phyloP scores from a whole-genome alignment of 2,329 filamentous ascomycete genomes.

The Lachnellula arida region DNA sequence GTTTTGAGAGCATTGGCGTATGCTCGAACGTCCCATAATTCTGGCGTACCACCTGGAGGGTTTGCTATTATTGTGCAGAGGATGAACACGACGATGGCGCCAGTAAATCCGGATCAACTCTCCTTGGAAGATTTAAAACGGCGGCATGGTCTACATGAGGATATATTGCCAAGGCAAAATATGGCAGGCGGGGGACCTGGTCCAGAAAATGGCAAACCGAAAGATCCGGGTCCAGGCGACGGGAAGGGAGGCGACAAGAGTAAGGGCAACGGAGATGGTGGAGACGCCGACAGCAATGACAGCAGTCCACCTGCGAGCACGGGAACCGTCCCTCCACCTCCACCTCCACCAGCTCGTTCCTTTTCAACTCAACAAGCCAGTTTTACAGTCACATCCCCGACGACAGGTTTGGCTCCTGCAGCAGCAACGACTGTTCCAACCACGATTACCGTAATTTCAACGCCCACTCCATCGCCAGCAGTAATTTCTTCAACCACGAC shows the following conservation, averaged over 20 bases:
- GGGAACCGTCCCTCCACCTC: too few species aligned
- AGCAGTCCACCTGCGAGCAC: neutral
- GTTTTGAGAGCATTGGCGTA: slow-evolving; percentile 17
- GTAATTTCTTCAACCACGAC: slow-evolving; percentile 3
- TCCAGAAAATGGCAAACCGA: neutral
- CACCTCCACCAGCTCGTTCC: neutral
- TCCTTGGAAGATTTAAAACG: slow-evolving; percentile 11
- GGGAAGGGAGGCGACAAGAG: neutral
- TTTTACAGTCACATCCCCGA: neutral
- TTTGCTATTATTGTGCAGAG: slow-evolving; percentile 21
- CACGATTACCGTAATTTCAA: slow-evolving; percentile 12
- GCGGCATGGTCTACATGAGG: slow-evolving; percentile 8
- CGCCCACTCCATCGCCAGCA: slow-evolving; percentile 4
- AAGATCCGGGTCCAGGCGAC: neutral
- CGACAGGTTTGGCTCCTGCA: neutral
- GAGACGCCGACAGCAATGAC: neutral
- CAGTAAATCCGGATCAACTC: slow-evolving; percentile 20
- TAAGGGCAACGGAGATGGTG: neutral
- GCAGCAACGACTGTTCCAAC: slow-evolving; percentile 2
- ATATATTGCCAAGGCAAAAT: slow-evolving; percentile 4
- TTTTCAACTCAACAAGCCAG: neutral
- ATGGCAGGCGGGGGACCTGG: neutral
- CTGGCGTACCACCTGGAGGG: slow-evolving; percentile 21
- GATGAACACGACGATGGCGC: slow-evolving; percentile 32
- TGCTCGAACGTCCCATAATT: slow-evolving; percentile 19